Percentiles rank a stretch among this genome's conserved stretches.
Conservation (phyloP, 1,284 basidiomycete species). For the Vanrija sp. region DNA sequence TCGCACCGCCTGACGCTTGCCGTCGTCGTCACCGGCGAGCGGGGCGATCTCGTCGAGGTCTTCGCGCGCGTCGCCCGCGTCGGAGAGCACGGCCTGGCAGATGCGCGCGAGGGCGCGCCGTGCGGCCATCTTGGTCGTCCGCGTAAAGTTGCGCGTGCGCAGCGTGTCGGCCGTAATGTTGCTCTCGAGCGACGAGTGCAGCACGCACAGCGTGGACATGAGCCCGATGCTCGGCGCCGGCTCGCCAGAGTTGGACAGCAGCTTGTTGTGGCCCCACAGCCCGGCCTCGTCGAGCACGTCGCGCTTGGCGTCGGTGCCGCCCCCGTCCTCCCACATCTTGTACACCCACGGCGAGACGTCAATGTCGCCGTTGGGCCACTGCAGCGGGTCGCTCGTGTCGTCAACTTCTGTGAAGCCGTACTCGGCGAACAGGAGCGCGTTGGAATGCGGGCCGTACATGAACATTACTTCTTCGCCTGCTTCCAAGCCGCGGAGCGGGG, state of each 20-base stretch:
- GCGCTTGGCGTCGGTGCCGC: slow-evolving; percentile 10
- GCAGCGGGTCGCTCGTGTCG: slow-evolving; percentile 31
- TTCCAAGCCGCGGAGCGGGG: slow-evolving; percentile 52
- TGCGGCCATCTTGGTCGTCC: slow-evolving; percentile 7
- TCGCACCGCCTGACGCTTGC: slow-evolving; percentile 6
- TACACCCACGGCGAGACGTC: slow-evolving; percentile 62
- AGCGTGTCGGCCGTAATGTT: slow-evolving; percentile 3
- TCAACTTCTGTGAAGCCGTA: slow-evolving; percentile 68
- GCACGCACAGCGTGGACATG: slow-evolving; percentile 14
- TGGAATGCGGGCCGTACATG: slow-evolving; percentile 70
- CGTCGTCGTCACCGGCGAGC: background rate
- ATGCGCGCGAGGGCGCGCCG: slow-evolving; percentile 6
- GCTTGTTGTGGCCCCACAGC: slow-evolving; percentile 17
- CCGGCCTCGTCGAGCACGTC: slow-evolving; percentile 13
- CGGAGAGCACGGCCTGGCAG: slow-evolving; percentile 12
- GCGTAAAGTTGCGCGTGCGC: slow-evolving; percentile 9
- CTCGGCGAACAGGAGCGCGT: slow-evolving; percentile 69
- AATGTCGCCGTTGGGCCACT: slow-evolving; percentile 52
- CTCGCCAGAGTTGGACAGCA: slow-evolving; percentile 15
- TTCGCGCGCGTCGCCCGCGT: slow-evolving; percentile 6
- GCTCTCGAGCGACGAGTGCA: slow-evolving; percentile 7
- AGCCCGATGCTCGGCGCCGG: slow-evolving; percentile 13
- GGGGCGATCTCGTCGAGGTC: slow-evolving; percentile 5
- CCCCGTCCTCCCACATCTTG: slow-evolving; percentile 40
- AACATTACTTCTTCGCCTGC: slow-evolving; percentile 64